phyloP scores from a whole-genome alignment of 352 stramenopile species.

The Pythium rishiriense region DNA sequence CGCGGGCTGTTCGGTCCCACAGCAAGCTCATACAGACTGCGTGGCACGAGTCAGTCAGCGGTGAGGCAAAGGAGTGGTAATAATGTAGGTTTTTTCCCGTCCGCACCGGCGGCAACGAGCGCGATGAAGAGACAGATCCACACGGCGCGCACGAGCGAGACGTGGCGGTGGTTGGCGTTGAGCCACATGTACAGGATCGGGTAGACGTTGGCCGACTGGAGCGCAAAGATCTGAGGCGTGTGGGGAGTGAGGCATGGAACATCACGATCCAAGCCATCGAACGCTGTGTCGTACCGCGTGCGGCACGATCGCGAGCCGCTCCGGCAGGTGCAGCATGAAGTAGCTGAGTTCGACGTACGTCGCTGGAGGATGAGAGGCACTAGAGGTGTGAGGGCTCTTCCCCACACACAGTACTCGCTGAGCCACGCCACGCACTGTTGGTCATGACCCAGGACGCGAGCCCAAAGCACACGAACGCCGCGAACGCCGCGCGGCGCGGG shows the following conservation, averaged over 20 bases:
- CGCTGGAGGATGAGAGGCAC: conserved; percentile 13
- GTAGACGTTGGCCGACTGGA: conserved; percentile 73
- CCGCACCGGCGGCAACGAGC: conserved; percentile 29
- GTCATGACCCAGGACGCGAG: conserved; percentile 29
- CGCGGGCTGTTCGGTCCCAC: conserved; percentile 43
- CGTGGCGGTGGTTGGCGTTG: conserved; percentile 40
- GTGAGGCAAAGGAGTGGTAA: not conserved
- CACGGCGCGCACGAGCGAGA: conserved; percentile 44
- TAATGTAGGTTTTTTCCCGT: not conserved
- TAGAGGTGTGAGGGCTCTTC: not conserved
- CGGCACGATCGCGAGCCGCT: conserved; percentile 64
- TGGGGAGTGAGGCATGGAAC: too few relatives aligned
- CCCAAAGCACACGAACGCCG: conserved; percentile 25
- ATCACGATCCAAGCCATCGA: too few relatives aligned
- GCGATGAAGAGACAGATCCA: conserved; percentile 58
- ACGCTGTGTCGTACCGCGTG: conserved; percentile 60
- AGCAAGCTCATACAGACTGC: conserved; percentile 45
- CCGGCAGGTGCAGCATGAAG: conserved; percentile 54
- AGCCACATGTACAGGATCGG: conserved; percentile 70
- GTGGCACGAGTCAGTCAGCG: not conserved
- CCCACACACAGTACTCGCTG: not conserved
- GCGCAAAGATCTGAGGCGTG: conserved; percentile 45
- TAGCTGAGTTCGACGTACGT: conserved; percentile 65
- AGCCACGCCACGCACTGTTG: conserved; percentile 12
- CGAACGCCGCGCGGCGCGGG: conserved; percentile 15